These are phyloP conservation scores for Saccharomyces kudriavzevii DNA, from an alignment of 805 yeast species.

Conservation along the genomic window DNA sequence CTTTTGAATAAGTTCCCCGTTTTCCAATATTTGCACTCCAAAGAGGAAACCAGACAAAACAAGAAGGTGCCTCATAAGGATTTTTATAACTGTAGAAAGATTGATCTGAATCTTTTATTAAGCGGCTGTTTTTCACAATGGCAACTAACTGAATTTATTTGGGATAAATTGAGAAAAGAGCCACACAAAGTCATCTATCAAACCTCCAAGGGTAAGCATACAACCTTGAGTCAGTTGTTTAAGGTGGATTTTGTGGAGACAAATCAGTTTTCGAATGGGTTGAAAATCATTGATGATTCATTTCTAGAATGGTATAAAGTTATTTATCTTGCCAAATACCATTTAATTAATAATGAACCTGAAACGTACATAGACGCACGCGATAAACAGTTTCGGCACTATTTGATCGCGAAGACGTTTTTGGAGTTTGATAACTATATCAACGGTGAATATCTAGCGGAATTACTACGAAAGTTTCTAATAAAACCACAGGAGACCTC, in stretches of 20 bases:
- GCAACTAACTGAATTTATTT: conserved; percentile 26
- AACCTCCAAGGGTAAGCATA: conserved; percentile 11
- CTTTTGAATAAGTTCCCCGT: conserved; percentile 27
- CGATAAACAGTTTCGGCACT: conserved; percentile 20
- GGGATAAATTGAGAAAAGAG: conserved; percentile 26
- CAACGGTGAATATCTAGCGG: conserved; percentile 34
- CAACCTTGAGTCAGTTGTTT: conserved; percentile 21
- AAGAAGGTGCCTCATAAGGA: conserved; percentile 36
- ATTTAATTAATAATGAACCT: conserved; percentile 14
- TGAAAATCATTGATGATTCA: conserved; percentile 27
- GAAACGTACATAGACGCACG: conserved; percentile 9
- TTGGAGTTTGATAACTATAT: conserved; percentile 32
- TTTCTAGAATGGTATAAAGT: conserved; percentile 21
- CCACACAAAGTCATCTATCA: conserved; percentile 28
- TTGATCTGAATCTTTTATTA: conserved; percentile 39
- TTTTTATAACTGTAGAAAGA: conserved; percentile 90
- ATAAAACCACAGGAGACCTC: conserved; percentile 30
- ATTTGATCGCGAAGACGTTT: conserved; percentile 30
- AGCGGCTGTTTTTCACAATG: conserved; percentile 20
- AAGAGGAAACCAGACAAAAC: conserved; percentile 23
- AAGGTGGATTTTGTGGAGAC: conserved; percentile 6
- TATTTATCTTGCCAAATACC: conserved; percentile 19
- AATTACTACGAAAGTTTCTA: conserved; percentile 27
- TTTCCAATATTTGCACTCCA: conserved; percentile 25
- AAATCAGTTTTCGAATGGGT: conserved; percentile 9